Base-by-base conservation (phyloP, 345 rosid genomes). In the Crucihimalaya himalaica region DNA sequence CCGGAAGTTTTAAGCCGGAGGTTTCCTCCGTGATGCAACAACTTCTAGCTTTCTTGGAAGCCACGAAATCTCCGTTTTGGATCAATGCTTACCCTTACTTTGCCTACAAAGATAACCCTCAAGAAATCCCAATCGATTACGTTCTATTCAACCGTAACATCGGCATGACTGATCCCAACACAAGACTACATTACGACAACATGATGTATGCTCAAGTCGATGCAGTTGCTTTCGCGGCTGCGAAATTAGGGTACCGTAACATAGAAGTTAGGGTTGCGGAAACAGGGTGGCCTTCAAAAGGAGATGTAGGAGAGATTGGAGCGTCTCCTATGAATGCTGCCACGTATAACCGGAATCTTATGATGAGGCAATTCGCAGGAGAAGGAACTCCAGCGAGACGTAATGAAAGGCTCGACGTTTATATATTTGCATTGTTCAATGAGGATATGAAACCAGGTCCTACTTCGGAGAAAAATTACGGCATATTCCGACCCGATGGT, bases 261-360 rank as follows among this genome's bases (percentile, higher is more conserved):
- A 81, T 95, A 54, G 99, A 92, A 79, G 96, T 92, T 34, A 75
- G 86, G 74, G 96, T 95, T 46, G 86, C 97, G 0, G 99, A 95
- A 75, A 95, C 99, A 1, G 99, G 99, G 5, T 95, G 99, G 99
- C 99, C 99, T 0, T 92, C 99, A 0, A 88, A 86, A 77, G 99
- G 99, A 12, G 99, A 95, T 28, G n/a, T 60, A 0, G 51, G 85
- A 58, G 99, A 92, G 70, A 62, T 67, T 0, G 99, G 99, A 4
- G 99, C 99, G 5, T 84, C 91, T 0, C 60, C 80, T 12, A 19
- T 58, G 21, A 90, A 95, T 78, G 99, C 99, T 1, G 97, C 97
- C 5, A 37, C 71, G 12, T 92, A 90, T 51, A 92, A 87, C 46
- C 79, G 80, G 59, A 95, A 92, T 57, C 81, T 95, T 81, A 8